phyloP scores from a whole-genome alignment of 305 asterid species.

The Solanum hybrid region DNA sequence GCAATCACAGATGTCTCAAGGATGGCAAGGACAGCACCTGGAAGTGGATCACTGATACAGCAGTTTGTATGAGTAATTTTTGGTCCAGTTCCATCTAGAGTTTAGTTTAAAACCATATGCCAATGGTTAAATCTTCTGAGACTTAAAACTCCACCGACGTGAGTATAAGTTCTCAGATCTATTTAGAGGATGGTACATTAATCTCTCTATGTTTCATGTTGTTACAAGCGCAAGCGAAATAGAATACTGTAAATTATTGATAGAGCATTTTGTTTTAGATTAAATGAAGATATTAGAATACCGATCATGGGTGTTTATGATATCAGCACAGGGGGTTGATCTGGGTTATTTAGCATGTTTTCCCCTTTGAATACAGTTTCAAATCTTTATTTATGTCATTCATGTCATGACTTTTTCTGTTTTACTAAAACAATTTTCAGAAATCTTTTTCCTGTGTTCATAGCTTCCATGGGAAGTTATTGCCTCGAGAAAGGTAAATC shows the following conservation, averaged over 20 bases:
- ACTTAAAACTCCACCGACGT: background rate
- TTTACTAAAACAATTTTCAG: background rate
- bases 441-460: background rate
- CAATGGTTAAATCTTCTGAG: background rate
- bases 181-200: background rate
- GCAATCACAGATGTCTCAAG: slow-evolving; percentile 11
- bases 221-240: slow-evolving; percentile 13
- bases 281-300: background rate
- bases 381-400: background rate
- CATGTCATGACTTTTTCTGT: background rate
- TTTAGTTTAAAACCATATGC: background rate
- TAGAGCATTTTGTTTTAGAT: background rate
- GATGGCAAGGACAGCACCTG: slow-evolving; percentile 18
- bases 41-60: slow-evolving; percentile 19
- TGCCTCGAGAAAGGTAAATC: background rate
- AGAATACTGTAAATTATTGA: slow-evolving; percentile 16
- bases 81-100: background rate
- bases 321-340: background rate
- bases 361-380: background rate
- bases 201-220: slow-evolving; percentile 1
- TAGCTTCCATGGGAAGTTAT: background rate
- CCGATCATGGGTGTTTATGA: background rate
- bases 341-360: background rate
- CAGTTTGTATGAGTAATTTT: background rate
- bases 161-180: background rate